Percentiles rank a stretch among this genome's conserved stretches.
phyloP scores from a whole-genome alignment of 129 eudicot species.

The Flaveria sonorensis region DNA sequence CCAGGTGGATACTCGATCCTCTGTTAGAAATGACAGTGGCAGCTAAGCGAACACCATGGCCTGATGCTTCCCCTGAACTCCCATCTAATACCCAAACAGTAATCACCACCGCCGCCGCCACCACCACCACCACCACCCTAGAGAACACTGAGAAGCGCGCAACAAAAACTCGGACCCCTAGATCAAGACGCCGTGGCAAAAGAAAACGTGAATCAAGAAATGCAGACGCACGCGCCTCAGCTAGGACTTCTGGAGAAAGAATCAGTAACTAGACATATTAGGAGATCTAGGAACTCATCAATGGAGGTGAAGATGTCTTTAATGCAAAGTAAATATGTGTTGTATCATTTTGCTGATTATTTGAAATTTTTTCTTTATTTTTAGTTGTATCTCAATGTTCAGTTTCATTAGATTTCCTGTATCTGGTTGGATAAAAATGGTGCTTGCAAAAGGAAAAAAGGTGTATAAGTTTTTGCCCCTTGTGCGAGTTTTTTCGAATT shows the following conservation, averaged over 20 bases:
- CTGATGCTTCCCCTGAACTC: conserved; percentile 81
- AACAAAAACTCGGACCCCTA: conserved; percentile 59
- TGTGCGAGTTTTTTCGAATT: background rate
- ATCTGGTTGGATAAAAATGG: background rate
- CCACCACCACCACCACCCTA: conserved; percentile 24
- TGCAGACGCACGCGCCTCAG: conserved; percentile 48
- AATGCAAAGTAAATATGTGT: conserved; percentile 33
- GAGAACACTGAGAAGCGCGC: conserved; percentile 60
- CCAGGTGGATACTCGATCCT: conserved; percentile 89
- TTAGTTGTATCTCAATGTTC: conserved; percentile 2
- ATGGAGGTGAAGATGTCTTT: conserved; percentile 19
- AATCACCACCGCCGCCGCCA: conserved; percentile 13
- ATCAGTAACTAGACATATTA: background rate
- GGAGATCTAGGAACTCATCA: conserved; percentile 3
- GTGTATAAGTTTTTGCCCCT: background rate
- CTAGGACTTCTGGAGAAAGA: conserved; percentile 41
- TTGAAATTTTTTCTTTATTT: conserved; percentile 23
- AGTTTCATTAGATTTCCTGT: background rate
- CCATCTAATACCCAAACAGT: conserved; percentile 41
- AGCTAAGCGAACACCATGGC: conserved; percentile 95
- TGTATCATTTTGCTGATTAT: conserved; percentile 24
- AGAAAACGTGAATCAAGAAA: conserved; percentile 58
- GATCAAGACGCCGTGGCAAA: conserved; percentile 66
- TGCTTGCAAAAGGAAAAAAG: conserved; percentile 5
- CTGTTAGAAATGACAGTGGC: conserved; percentile 82